Evolutionary conservation across 495 filamentous ascomycete species (phyloP), one percentile per base, ranked within the genome.

Genomic region (Aspergillus panamensis): DNA sequence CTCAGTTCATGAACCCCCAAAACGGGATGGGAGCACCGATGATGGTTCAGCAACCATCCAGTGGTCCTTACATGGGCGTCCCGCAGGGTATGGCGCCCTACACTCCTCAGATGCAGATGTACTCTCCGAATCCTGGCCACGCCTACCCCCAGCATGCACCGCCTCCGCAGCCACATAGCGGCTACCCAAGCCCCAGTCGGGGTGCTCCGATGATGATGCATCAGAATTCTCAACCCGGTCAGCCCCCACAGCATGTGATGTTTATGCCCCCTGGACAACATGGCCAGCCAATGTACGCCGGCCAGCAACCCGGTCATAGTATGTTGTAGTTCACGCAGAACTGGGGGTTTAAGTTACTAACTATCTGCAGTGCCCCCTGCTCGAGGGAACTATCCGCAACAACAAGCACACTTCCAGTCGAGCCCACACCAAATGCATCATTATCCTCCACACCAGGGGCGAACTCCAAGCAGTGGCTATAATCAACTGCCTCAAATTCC

Each of bases 181-280:
- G 89, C 16, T 96, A 87, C 71, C 88, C 89, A n/a, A 93, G 89
- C 65, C 90, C 90, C 1, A 84, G 89, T 51, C 81, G 89, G 17
- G 82, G 82, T 25, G 83, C 88, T 1, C 90, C 89, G 3, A 87
- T 92, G 75, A 92, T 93, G 89, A 89, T 90, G 82, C 87, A 90
- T 64, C 80, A 84, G 69, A 86, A 86, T 50, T 91, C 88, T 19
- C 88, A 90, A 60, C 85, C 87, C 59, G 87, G 87, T 14, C 87
- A 91, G 60, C 73, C 76, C 45, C 73, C 78, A 6, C 79, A 77
- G 57, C 69, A 69, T 52, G 76, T 80, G 49, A 82, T 89, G 66
- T 89, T 82, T 51, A 86, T 89, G 84, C 81, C 81, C 53, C 85
- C 85, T 31, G 82, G 77, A 61, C 84, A 84, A 59, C 88, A 85